Base-by-base conservation (phyloP, 1,284 basidiomycete genomes). In the Exobasidium rhododendri region DNA sequence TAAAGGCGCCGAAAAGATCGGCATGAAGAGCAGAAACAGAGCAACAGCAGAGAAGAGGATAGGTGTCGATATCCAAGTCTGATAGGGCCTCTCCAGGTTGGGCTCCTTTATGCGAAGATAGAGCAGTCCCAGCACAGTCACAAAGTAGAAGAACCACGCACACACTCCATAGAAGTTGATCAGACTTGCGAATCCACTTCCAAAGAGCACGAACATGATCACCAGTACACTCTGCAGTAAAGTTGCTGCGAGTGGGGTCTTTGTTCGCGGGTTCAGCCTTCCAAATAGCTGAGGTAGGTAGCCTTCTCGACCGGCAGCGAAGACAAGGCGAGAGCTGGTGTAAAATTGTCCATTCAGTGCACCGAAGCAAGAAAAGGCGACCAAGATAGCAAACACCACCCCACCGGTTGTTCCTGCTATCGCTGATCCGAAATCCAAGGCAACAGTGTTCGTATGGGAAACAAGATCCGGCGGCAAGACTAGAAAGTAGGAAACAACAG, bases 21-120 rank as follows among this genome's bases (percentile, higher is more conserved):
- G 94, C 91, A 98, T 97, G 71, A 90, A 88, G 4, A 99, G 83
- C 56, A 98, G 83, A 82, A 97, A 97, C 63, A 96, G 82, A 1
- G 93, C 91, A 74, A 92, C 91, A 5, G 85, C 87, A 69, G 93
- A 94, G 81, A 98, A 98, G 3, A 85, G 86, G 30, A 98, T 83
- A 0, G 94, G 94, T 0, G 94, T 97, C 20, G 86, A 84, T 32
- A 97, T 87, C 87, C 88, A 97, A 0, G 92, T 90, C 74, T 87
- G 67, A 43, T 77, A 78, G 7, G 77, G 77, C n/a, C 91, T 84
- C 72, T 92, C 88, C 7, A 97, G 83, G 68, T 88, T 85, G 0
- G 94, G 94, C 80, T 98, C 94, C 73, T 93, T 92, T 22, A 96
- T 83, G 32, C 94, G 86, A 47, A 98, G 81, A 53, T 96, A 88